Evolutionary conservation across 2,329 filamentous ascomycete species (phyloP).

Genomic region (Colletotrichum gigasporum): DNA sequence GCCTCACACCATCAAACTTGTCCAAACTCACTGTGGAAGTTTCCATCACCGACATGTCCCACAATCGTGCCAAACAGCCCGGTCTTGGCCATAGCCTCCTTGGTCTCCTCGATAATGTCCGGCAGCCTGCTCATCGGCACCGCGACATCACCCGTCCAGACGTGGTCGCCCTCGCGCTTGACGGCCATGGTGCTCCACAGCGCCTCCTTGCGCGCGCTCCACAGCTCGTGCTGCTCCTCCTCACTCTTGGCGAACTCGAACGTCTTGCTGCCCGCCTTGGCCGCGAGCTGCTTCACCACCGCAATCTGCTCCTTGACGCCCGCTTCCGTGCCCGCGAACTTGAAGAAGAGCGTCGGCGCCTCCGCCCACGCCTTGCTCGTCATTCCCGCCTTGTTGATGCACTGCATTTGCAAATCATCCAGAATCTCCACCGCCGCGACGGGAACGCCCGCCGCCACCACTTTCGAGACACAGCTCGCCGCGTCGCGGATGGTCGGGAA

Average conservation of each 20-base stretch:
- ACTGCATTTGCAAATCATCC: slow-evolving; percentile 88
- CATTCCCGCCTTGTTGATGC: slow-evolving; percentile 72
- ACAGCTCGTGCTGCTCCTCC: slow-evolving; percentile 79
- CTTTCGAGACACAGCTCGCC: slow-evolving; percentile 80
- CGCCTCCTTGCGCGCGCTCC: slow-evolving; percentile 85
- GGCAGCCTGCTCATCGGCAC: slow-evolving; percentile 81
- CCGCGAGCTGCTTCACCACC: slow-evolving; percentile 72
- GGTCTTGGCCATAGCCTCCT: slow-evolving; percentile 52
- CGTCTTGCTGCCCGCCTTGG: slow-evolving; percentile 67
- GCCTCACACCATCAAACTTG: neutral
- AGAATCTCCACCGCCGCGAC: slow-evolving; percentile 93
- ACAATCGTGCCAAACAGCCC: slow-evolving; percentile 64
- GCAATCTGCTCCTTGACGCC: slow-evolving; percentile 83
- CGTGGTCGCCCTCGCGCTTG: slow-evolving; percentile 71
- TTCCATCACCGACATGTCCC: slow-evolving; percentile 80
- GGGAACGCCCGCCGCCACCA: slow-evolving; percentile 83
- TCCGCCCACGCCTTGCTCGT: slow-evolving; percentile 76
- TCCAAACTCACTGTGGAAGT: slow-evolving; percentile 70
- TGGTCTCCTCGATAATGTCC: slow-evolving; percentile 80
- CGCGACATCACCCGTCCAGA: slow-evolving; percentile 89
- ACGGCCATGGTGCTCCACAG: slow-evolving; percentile 82
- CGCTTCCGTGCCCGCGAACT: slow-evolving; percentile 76
- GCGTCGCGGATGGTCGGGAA: slow-evolving; percentile 72
- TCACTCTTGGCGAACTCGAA: slow-evolving; percentile 81
- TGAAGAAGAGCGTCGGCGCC: slow-evolving; percentile 84